Conservation (phyloP, 306 rosid genomes). For the Medicago ruthenica region DNA sequence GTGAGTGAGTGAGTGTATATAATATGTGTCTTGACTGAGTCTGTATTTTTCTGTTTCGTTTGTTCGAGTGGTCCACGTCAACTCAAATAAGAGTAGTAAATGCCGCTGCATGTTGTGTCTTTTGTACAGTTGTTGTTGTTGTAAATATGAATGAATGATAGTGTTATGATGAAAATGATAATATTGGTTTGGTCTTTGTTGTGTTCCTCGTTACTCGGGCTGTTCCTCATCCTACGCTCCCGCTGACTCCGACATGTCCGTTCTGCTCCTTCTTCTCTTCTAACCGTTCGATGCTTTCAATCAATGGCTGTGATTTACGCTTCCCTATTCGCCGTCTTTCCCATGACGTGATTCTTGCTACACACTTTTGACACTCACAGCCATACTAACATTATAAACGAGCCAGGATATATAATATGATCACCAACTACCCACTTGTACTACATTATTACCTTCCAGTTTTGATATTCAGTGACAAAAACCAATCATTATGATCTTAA, state of each 20-base stretch:
- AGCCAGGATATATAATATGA: too few relatives aligned
- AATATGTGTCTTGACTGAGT: background rate
- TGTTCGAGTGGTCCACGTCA: constrained; percentile 47
- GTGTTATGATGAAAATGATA: background rate
- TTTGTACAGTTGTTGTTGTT: constrained; percentile 28
- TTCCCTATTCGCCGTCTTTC: constrained; percentile 64
- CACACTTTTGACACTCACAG: constrained; percentile 41
- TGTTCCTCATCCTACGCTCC: constrained; percentile 58
- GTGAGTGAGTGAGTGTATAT: background rate
- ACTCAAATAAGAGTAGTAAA: constrained; percentile 34
- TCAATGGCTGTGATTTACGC: constrained; percentile 33
- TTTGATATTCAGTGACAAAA: too few relatives aligned
- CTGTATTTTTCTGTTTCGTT: background rate
- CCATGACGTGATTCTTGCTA: constrained; percentile 59
- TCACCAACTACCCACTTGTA: too few relatives aligned
- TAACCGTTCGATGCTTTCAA: background rate
- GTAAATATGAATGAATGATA: background rate
- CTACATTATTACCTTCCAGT: too few relatives aligned
- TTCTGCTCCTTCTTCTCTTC: background rate
- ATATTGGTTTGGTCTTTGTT: background rate
- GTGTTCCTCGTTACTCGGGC: constrained; percentile 54
- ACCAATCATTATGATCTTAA: too few relatives aligned
- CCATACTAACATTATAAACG: background rate
- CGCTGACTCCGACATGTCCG: constrained; percentile 62
- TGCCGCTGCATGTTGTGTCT: constrained; percentile 37